Conservation (phyloP, 139 green algal species). For the Yamagishiella unicocca region DNA sequence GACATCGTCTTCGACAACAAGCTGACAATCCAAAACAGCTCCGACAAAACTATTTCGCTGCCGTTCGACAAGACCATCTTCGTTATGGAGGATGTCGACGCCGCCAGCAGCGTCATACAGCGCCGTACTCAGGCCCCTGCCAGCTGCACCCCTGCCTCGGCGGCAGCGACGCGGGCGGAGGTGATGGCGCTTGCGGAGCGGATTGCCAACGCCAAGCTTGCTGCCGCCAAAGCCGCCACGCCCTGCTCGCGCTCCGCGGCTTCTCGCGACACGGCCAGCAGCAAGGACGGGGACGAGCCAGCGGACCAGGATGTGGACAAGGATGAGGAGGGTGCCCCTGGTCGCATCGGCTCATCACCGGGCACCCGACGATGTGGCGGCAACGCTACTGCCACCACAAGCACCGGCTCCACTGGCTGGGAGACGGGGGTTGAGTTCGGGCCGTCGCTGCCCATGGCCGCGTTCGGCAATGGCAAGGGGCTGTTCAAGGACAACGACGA, state of each 20-base stretch:
- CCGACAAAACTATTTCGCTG: conserved; percentile 37
- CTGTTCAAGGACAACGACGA: conserved; percentile 55
- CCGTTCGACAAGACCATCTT: conserved; percentile 70
- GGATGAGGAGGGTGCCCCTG: background rate
- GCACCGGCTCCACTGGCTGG: background rate
- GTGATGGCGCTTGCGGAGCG: background rate
- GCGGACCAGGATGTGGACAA: background rate
- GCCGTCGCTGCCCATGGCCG: background rate
- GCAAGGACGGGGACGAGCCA: background rate
- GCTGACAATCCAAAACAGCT: conserved; percentile 30
- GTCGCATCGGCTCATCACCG: background rate
- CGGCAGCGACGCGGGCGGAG: background rate
- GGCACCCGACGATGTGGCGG: background rate
- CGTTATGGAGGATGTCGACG: conserved; percentile 73
- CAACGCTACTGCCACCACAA: background rate
- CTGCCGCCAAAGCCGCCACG: background rate
- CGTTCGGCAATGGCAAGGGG: conserved; percentile 2
- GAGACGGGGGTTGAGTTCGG: background rate
- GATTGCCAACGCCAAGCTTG: background rate
- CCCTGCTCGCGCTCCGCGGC: background rate
- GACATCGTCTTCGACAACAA: conserved; percentile 49
- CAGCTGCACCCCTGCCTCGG: background rate
- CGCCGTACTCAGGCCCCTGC: background rate
- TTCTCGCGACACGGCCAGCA: background rate
- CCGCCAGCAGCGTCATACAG: conserved; percentile 46